Percentiles rank a stretch among this genome's conserved stretches.
phyloP scores from a whole-genome alignment of 495 filamentous ascomycete species.

The Evansstolkia leycettana region DNA sequence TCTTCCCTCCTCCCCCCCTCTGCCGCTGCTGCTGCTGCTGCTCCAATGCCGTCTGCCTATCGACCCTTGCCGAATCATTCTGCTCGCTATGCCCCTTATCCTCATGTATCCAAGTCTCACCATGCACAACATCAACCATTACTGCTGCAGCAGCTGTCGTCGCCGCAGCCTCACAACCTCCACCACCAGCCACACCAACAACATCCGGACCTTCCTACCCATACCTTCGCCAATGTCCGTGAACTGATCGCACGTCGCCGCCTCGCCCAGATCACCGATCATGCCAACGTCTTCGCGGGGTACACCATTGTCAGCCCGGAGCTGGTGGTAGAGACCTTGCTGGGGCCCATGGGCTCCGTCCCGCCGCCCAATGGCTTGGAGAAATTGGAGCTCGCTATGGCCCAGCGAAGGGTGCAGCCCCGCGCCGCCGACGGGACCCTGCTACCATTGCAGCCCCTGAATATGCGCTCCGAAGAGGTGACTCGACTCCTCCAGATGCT shows the following conservation, averaged over 20 bases:
- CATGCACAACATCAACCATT: slow-evolving; percentile 8
- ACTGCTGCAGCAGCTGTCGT: background rate
- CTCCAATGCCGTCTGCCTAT: slow-evolving; percentile 42
- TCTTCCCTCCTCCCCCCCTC: slow-evolving; percentile 15
- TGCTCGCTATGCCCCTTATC: slow-evolving; percentile 32
- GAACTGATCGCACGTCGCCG: slow-evolving; percentile 37
- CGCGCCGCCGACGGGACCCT: slow-evolving; percentile 31
- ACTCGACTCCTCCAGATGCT: slow-evolving; percentile 34
- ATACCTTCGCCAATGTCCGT: slow-evolving; percentile 37
- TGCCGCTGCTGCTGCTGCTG: slow-evolving; percentile 22
- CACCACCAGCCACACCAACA: slow-evolving; percentile 5
- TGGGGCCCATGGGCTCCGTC: slow-evolving; percentile 36
- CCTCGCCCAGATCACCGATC: slow-evolving; percentile 38
- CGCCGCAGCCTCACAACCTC: slow-evolving; percentile 15
- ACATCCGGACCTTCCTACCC: slow-evolving; percentile 24
- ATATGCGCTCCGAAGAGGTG: slow-evolving; percentile 37
- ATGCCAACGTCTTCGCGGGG: slow-evolving; percentile 37
- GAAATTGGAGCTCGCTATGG: slow-evolving; percentile 37
- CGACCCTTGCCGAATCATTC: slow-evolving; percentile 31
- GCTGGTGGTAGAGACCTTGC: slow-evolving; percentile 33
- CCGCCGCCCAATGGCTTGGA: slow-evolving; percentile 32
- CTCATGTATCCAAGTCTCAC: slow-evolving; percentile 28
- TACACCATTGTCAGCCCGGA: slow-evolving; percentile 37
- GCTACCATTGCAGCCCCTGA: slow-evolving; percentile 30
- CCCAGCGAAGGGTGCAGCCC: slow-evolving; percentile 35